Conservation (phyloP, 768 basidiomycete species). For the Rhodosporidiobolus odoratus region DNA sequence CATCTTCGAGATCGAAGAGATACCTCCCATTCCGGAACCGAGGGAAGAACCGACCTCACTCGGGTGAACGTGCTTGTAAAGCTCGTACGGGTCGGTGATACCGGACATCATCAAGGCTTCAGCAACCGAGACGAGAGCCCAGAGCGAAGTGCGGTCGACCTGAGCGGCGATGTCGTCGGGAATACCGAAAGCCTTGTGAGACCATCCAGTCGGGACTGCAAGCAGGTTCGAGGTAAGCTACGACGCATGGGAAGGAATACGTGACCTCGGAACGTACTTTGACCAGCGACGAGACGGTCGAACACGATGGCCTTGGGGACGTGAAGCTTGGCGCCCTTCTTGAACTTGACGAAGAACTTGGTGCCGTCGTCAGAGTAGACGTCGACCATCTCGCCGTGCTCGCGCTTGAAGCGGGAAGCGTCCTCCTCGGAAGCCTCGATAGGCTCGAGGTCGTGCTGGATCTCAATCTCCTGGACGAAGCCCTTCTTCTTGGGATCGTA, state of each 20-base stretch:
- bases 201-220: conserved; percentile 84
- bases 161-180: conserved; percentile 93
- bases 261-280: conserved; percentile 47
- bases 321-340: conserved; percentile 82
- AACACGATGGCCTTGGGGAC: conserved; percentile 95
- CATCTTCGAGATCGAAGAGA: conserved; percentile 71
- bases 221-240: background rate
- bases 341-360: conserved; percentile 98
- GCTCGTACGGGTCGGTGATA: conserved; percentile 94
- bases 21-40: conserved; percentile 97
- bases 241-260: background rate
- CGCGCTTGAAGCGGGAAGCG: conserved; percentile 88
- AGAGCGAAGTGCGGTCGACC: conserved; percentile 83
- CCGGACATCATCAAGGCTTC: conserved; percentile 96
- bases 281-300: conserved; percentile 88
- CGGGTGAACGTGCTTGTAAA: conserved; percentile 94
- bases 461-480: conserved; percentile 94
- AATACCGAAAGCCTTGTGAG: conserved; percentile 92
- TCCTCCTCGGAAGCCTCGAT: conserved; percentile 87
- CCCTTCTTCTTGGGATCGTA: conserved; percentile 97
- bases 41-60: conserved; percentile 90
- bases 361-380: conserved; percentile 84
- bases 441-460: conserved; percentile 91
- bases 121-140: conserved; percentile 89
- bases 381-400: conserved; percentile 95